Base-by-base conservation (phyloP, 2,329 filamentous ascomycete genomes). In the Scedosporium minutisporum region DNA sequence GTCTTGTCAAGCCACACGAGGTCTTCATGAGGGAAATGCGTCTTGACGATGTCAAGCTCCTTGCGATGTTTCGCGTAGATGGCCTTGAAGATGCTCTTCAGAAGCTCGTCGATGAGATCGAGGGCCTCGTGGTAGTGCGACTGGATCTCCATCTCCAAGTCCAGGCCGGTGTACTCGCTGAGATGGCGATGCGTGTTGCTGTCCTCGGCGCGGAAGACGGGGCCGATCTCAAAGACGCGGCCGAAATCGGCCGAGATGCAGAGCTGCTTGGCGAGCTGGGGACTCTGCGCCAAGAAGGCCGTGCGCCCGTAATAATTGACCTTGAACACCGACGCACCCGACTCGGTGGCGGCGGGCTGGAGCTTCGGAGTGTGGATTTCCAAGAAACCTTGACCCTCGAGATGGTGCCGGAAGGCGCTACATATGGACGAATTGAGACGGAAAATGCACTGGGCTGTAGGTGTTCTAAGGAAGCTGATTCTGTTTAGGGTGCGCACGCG, bases 341-440 rank as follows among this genome's bases (percentile, higher is more conserved):
- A 96, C 74, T 97, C 93, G 0, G 93, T 96, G 1, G 93, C 93
- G 12, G 89, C 87, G 1, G 91, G 90, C 77, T 96, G 91, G 53
- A 97, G 79, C 76, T 96, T 97, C 2, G 93, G 93, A 0, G 91
- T 96, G 72, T 96, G 91, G 64, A 97, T 96, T 74, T 97, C 93
- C 64, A 96, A 88, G 72, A 97, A 97, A 16, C 86, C 88, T 65
- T 88, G 80, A 2, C 82, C 80, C 67, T 93, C 89, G 0, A 97
- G 82, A 2, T 88, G 86, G 9, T 82, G 75, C 58, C 93, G 89
- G 81, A 96, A 97, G 27, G 89, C 81, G 68, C 88, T 88, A 68
- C 89, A 87, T 63, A 96, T 85, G 27, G 86, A 87, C 4, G 91
- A 89, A 67, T 95, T 90, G 58, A 96, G 86, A 64, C 91, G 88